Percentiles rank a stretch among this genome's conserved stretches.
Evolutionary conservation across 352 stramenopile species (phyloP).

Genomic region (Blastocystis sp.): DNA sequence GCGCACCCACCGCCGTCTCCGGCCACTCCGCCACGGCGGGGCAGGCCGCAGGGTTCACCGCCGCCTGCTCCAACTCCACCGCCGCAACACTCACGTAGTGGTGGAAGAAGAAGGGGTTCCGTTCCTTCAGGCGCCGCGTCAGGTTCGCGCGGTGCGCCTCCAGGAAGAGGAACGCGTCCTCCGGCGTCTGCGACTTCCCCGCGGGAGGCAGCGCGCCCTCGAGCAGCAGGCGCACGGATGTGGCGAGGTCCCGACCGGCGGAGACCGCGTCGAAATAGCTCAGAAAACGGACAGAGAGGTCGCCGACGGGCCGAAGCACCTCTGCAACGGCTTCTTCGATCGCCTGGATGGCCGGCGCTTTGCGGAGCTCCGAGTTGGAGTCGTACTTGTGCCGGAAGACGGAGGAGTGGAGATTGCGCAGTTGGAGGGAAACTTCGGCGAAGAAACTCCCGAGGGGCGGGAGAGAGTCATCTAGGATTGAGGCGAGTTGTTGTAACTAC

Average conservation of each 20-base stretch:
- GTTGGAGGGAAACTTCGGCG: not conserved
- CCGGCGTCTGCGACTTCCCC: not conserved
- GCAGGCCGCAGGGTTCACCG: constrained; percentile 1
- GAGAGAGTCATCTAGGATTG: not conserved
- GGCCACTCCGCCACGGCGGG: not conserved
- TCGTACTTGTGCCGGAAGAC: constrained; percentile 49
- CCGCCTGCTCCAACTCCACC: not conserved
- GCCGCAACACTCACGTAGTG: constrained; percentile 24
- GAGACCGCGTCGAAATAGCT: not conserved
- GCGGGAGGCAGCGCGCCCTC: not conserved
- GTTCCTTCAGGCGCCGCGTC: constrained; percentile 41
- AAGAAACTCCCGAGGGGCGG: constrained; percentile 7
- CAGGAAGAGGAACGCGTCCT: not conserved
- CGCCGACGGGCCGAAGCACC: not conserved
- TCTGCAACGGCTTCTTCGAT: not conserved
- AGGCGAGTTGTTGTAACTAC: not conserved
- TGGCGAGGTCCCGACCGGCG: not conserved
- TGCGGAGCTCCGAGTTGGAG: not conserved
- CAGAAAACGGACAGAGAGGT: not conserved
- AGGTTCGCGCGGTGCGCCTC: not conserved
- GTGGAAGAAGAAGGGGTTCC: constrained; percentile 45
- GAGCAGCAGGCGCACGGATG: constrained; percentile 7
- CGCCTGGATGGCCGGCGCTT: not conserved
- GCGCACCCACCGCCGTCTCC: not conserved
- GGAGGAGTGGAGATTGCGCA: constrained; percentile 17